Percentiles rank a stretch among this genome's conserved stretches.
These are phyloP conservation scores for Phytopythium delawarense DNA, from an alignment of 352 stramenopile genomes.

Conservation along the genomic window DNA sequence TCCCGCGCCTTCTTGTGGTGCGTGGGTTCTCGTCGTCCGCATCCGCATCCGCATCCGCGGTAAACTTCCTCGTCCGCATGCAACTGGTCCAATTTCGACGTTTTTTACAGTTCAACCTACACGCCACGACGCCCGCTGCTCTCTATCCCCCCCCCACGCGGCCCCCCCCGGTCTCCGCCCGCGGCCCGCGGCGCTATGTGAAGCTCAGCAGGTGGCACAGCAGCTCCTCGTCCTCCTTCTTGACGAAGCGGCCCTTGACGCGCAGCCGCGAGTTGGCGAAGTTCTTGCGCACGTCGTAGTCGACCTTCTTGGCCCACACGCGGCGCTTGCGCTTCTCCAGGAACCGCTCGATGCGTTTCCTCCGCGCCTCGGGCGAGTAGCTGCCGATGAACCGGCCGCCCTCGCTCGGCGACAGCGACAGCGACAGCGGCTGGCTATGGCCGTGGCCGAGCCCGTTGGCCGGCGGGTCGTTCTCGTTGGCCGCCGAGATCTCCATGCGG, in stretches of 20 bases:
- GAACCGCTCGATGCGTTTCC: constrained; percentile 86
- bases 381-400: constrained; percentile 37
- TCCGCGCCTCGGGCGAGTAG: constrained; percentile 84
- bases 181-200: constrained; percentile 14
- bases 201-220: constrained; percentile 81
- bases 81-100: background rate
- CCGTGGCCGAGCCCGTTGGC: background rate
- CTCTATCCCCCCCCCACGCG: background rate
- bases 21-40: no score
- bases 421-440: no score
- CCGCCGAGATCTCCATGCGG: constrained; percentile 76
- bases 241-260: constrained; percentile 98
- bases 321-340: constrained; percentile 91
- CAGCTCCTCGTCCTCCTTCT: constrained; percentile 97
- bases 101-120: background rate
- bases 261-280: constrained; percentile 97
- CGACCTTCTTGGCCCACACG: constrained; percentile 97
- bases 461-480: constrained; percentile 48
- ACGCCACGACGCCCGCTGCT: background rate
- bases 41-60: background rate
- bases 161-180: no score
- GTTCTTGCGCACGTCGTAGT: constrained; percentile 99
- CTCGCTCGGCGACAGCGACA: constrained; percentile 10
- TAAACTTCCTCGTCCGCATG: background rate
- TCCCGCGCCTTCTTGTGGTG: no score